Evolutionary conservation across 192 early-diverging fungal genomes (phyloP).

Genomic region (Podochytrium sp.): DNA sequence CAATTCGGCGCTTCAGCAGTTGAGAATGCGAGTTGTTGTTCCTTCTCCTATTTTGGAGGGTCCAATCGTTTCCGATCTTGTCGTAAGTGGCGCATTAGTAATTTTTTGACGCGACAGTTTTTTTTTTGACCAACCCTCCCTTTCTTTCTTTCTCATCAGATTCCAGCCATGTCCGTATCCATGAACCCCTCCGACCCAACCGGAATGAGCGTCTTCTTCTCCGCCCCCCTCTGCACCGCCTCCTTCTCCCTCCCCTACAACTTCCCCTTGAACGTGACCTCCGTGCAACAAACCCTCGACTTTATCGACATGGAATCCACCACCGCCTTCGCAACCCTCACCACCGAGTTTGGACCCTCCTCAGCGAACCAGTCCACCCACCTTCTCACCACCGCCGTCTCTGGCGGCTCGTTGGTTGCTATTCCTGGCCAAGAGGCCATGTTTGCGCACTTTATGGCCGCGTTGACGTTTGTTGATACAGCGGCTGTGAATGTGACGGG

Average conservation of each 20-base stretch:
- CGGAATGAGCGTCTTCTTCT: not conserved
- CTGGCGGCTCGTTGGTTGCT: not conserved
- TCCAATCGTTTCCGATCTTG: conserved; percentile 4
- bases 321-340: conserved; percentile 6
- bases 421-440: conserved; percentile 25
- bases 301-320: conserved; percentile 3
- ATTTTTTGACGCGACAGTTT: too few relatives aligned
- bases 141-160: too few relatives aligned
- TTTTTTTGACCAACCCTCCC: too few relatives aligned
- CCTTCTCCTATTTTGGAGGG: not conserved
- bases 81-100: too few relatives aligned
- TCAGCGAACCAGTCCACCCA: not conserved
- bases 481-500: conserved; percentile 7
- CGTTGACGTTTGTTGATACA: not conserved
- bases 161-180: conserved; percentile 4
- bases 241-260: conserved; percentile 15
- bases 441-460: conserved; percentile 4
- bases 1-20: not conserved
- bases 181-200: conserved; percentile 15
- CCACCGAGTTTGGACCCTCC: not conserved
- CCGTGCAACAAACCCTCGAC: conserved; percentile 1
- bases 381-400: not conserved
- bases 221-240: conserved; percentile 1
- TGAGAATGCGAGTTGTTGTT: not conserved
- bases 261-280: conserved; percentile 16